phyloP scores from a whole-genome alignment of 2,329 filamentous ascomycete genomes.

The Hyphodiscus sp. region DNA sequence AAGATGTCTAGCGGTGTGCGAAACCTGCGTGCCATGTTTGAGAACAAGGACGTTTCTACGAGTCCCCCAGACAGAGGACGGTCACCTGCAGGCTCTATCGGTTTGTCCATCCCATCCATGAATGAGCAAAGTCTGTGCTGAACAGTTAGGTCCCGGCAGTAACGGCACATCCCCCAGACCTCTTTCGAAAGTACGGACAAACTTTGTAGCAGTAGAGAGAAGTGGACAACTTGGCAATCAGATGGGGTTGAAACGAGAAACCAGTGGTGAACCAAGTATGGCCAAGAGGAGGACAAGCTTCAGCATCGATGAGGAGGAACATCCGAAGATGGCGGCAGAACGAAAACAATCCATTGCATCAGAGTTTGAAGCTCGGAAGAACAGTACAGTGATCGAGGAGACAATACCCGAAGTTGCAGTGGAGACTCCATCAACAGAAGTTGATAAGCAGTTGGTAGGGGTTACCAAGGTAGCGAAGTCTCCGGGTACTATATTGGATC shows the following conservation, averaged over 20 bases:
- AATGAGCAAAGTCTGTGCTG: conserved; percentile 6
- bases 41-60: conserved; percentile 61
- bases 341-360: conserved; percentile 21
- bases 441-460: conserved; percentile 15
- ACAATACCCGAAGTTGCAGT: conserved; percentile 25
- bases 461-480: conserved; percentile 11
- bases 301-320: conserved; percentile 23
- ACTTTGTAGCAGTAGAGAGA: conserved; percentile 64
- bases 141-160: conserved; percentile 18
- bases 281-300: conserved; percentile 25
- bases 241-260: conserved; percentile 35
- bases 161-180: conserved; percentile 49
- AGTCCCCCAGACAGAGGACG: conserved; percentile 53
- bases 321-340: conserved; percentile 19
- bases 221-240: conserved; percentile 35
- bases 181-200: conserved; percentile 69
- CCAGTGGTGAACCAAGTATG: conserved; percentile 23
- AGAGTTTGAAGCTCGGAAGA: conserved; percentile 23
- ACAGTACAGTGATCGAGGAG: conserved; percentile 20
- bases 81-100: conserved; percentile 49
- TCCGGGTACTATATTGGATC: conserved; percentile 11
- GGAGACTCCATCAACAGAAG: conserved; percentile 19
- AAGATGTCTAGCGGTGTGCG: conserved; percentile 32
- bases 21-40: conserved; percentile 76
- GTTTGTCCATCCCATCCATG: conserved; percentile 31